These are phyloP conservation scores for Mycotypha africana DNA, from an alignment of 371 early-diverging fungal species.

Conservation along the genomic window DNA sequence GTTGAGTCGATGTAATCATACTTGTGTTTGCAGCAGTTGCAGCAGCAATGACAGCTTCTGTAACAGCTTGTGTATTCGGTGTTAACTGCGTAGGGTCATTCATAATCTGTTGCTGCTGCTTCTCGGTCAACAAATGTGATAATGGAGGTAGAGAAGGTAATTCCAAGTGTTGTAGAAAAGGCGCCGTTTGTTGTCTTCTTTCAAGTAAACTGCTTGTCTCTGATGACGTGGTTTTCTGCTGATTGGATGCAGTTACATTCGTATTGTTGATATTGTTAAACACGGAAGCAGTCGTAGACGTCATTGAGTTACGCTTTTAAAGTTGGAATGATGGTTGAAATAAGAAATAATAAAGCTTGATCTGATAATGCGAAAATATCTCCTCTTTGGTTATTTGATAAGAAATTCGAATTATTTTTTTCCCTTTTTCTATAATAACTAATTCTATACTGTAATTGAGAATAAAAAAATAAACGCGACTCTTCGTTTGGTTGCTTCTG, in stretches of 20 bases:
- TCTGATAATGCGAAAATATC: no score
- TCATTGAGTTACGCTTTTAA: no score
- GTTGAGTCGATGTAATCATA: constrained; percentile 13
- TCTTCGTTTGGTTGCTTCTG: no score
- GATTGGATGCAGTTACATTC: no score
- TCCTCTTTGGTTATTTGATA: no score
- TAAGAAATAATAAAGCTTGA: neutral
- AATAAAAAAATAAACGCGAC: no score
- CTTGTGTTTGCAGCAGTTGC: constrained; percentile 6
- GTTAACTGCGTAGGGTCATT: neutral
- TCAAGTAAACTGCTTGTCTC: constrained; percentile 13
- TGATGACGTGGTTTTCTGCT: no score
- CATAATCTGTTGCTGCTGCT: neutral
- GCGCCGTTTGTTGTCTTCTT: constrained; percentile 29
- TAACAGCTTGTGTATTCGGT: neutral
- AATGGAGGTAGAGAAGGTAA: constrained; percentile 30
- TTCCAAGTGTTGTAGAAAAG: constrained; percentile 27
- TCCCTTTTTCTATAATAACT: no score
- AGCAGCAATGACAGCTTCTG: constrained; percentile 8
- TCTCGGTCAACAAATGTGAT: constrained; percentile 22
- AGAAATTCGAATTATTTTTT: no score
- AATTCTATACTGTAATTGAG: no score
- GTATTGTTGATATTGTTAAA: no score
- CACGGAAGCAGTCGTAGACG: no score
- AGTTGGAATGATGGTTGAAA: neutral